Evolutionary conservation across 208 protist species (phyloP), one percentile per base, ranked within the genome.

Genomic region (Crithidia thermophila): DNA sequence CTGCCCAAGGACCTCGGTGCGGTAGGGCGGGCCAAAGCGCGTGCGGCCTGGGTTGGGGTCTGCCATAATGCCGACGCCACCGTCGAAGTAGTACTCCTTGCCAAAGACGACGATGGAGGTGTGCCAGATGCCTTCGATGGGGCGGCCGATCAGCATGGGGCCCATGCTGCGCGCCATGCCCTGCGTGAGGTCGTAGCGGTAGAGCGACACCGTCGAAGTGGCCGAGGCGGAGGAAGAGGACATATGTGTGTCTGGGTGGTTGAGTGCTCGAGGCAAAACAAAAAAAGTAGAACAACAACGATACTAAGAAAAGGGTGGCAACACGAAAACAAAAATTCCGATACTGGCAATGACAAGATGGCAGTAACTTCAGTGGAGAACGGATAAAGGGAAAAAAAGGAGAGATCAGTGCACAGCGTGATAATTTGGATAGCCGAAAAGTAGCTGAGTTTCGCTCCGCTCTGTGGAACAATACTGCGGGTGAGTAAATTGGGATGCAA

Each of bases 41-140:
- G 94, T 97, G 34, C 40, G 61, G 34, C 83, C 81, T 3, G 88
- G 84, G 21, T 45, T 50, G 8, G 59, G 23, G 20, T 79, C 76
- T 7, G 67, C 25, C 40, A 95, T 67, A 47, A 93, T 77, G n/a
- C 88, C 81, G 16, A 92, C 80, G 37, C 91, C 93, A 25, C 96
- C 95, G 53, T 93, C 95, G 70, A 95, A 98, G 71, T 91, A 98
- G 67, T 88, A 98, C 67, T 98, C 95, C 34, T 62, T 81, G 20
- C 80, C 88, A 68, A 91, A 98, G 0, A 95, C 90, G 34, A 98
- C 91, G 40, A 98, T 88, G 50, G 81, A 77, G 3, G 97, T 98
- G 78, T 98, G 97, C 88, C 92, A 98, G 50, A 98, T 93, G 11
- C 78, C 95, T 43, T 98, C 95, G 23, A 98, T 55, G 0, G 79